Conservation (phyloP, 129 eudicot species). For the Heracleum sosnowskyi region DNA sequence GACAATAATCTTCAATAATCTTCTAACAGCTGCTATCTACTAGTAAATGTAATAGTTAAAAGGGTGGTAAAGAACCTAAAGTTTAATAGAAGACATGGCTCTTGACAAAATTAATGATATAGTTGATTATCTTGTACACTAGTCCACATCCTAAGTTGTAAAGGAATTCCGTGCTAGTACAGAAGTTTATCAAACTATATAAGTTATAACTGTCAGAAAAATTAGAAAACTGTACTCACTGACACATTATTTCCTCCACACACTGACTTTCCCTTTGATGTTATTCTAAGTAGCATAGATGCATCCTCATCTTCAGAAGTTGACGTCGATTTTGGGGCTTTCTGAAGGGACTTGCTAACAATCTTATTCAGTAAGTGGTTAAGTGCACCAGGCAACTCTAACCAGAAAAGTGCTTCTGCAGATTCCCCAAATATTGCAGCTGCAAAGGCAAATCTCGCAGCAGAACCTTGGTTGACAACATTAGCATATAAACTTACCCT, state of each 20-base stretch:
- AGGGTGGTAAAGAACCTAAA: background rate
- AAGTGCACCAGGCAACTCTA: constrained; percentile 80
- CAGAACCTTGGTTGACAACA: constrained; percentile 46
- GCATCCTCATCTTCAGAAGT: constrained; percentile 60
- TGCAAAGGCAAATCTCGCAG: constrained; percentile 82
- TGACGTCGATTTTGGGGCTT: constrained; percentile 32
- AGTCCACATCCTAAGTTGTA: background rate
- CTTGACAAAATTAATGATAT: background rate
- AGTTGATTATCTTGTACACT: background rate
- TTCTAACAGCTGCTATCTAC: background rate
- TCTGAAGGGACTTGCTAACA: constrained; percentile 42
- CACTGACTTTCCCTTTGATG: constrained; percentile 54
- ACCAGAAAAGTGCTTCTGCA: constrained; percentile 88
- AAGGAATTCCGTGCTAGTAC: background rate
- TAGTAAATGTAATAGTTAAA: background rate
- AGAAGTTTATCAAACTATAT: background rate
- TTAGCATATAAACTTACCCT: constrained; percentile 64
- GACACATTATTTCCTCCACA: constrained; percentile 36
- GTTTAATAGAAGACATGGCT: background rate
- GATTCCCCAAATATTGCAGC: constrained; percentile 95
- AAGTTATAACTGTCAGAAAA: background rate
- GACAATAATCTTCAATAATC: background rate
- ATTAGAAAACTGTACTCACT: constrained; percentile 34
- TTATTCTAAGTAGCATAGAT: constrained; percentile 58
- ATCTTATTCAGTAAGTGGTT: constrained; percentile 60